Evolutionary conservation across 805 yeast genomes (phyloP), one percentile per base, ranked within the genome.

Genomic region (Zygosaccharomyces kombuchaensis): DNA sequence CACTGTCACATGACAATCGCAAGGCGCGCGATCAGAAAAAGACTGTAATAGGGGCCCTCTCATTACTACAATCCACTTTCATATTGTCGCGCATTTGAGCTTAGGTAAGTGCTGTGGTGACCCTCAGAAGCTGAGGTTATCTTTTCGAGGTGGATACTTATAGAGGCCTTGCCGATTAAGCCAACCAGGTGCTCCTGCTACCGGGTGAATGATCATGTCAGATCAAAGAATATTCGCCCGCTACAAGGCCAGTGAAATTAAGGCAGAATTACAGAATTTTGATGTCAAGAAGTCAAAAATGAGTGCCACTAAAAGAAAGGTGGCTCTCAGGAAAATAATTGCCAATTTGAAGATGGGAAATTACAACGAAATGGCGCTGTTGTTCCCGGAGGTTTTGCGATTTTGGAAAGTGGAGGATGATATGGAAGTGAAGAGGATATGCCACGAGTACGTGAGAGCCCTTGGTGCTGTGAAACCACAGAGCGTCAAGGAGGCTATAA

Each of bases 331-430:
- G 62, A 85, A 84, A 57, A 76, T 88, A 22, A 73, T 90, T 6
- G 91, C 96, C 35, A 90, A 89, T 64, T 75, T 88, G 65, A 83
- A 95, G 5, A 73, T 88, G 66, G 88, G 89, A 40, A 87, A 87
- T 62, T 51, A 52, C 35, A 75, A 75, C 45, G 96, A 91, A 59
- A 78, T 89, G 78, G 72, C 80, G 9, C 62, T 68, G 14, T 61
- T 91, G 44, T 77, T 82, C 57, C 81, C 82, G 1, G 95, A 87
- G 42, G 75, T 87, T 6, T 48, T 78, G 6, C 59, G 63, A 29
- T 65, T 82, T n/a, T 68, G 84, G 57, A 70, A 71, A 37, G 66
- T 72, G 46, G 70, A 74, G 63, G 75, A 75, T 53, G 95, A 87
- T 65, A 47, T 80, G 25, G 95, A 86, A 53, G 71, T 83, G 43